Evolutionary conservation across 768 basidiomycete species (phyloP), one percentile per base, ranked within the genome.

Genomic region (Auriscalpium microsporum): DNA sequence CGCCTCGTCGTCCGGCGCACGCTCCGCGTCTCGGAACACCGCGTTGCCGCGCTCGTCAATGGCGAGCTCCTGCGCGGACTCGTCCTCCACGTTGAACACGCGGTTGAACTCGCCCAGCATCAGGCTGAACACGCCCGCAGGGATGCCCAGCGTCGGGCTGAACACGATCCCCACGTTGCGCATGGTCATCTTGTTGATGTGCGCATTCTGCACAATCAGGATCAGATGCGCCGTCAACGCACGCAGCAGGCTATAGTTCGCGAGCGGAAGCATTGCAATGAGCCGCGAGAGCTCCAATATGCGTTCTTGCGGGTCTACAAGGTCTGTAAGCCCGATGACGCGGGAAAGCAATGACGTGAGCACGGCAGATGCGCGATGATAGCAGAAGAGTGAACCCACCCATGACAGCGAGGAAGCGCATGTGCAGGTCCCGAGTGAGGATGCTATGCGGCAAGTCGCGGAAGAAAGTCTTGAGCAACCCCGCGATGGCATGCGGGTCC

Each of bases 151-250:
- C 0, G 96, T 98, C 2, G 96, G 96, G 61, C 93, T 94, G 73
- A 98, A 97, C 21, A 98, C 95, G 57, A 99, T 98, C 16, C 95
- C 94, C 28, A 99, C 92, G 68, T 99, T 99, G 47, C 95, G 84
- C 82, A 98, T 86, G 44, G 89, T 94, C 96, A 99, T 99, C 76
- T 94, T 98, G 82, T 96, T 96, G 56, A 87, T 73, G 45, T 78
- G 64, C 16, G 93, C 82, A 67, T 98, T 94, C 69, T 92, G 87
- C 46, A 98, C 93, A 63, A 99, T 89, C 45, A 94, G 77, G 62
- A 97, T 96, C 58, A 99, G 77, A 70, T 99, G 95, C 23, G 94
- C 92, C 2, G 87, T 94, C 55, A 99, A 78, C 14, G 95, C 94
- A 38, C 95, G 88, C 56, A 98, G 82, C 17, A 98, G 77, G 56